phyloP scores from a whole-genome alignment of 495 filamentous ascomycete species.

The Aspergillus sclerotioniger region DNA sequence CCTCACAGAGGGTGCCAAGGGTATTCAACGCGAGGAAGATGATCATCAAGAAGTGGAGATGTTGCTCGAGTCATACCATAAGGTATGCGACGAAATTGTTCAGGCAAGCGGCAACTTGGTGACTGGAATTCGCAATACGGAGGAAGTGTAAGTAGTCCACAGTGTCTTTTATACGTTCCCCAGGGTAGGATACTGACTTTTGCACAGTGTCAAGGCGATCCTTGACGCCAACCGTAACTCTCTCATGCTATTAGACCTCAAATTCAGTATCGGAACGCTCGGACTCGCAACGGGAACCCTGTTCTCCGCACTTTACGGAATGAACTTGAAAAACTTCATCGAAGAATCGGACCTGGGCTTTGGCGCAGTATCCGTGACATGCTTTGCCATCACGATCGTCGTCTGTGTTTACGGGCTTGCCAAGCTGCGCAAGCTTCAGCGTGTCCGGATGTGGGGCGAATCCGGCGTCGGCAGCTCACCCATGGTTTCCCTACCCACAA shows the following conservation, averaged over 20 bases:
- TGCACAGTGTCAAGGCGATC: constrained; percentile 82
- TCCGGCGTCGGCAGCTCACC: constrained; percentile 36
- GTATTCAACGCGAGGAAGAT: constrained; percentile 71
- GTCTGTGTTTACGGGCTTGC: constrained; percentile 78
- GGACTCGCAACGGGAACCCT: constrained; percentile 91
- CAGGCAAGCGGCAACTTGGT: constrained; percentile 90
- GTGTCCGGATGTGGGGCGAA: constrained; percentile 81
- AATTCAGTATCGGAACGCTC: constrained; percentile 92
- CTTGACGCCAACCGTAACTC: constrained; percentile 96
- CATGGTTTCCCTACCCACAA: constrained; percentile 30
- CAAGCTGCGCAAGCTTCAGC: constrained; percentile 81
- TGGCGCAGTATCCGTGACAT: constrained; percentile 64
- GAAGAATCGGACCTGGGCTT: constrained; percentile 95
- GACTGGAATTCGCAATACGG: constrained; percentile 94
- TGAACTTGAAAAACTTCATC: constrained; percentile 98
- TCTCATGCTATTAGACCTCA: constrained; percentile 95
- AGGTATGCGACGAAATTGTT: constrained; percentile 96
- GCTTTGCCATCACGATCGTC: constrained; percentile 67
- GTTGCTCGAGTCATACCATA: constrained; percentile 94
- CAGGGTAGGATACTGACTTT: constrained; percentile 11
- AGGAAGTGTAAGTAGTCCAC: constrained; percentile 77
- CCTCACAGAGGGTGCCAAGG: constrained; percentile 76
- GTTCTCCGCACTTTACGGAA: constrained; percentile 94
- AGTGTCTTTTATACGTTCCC: not conserved
- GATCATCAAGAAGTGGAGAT: constrained; percentile 97